Evolutionary conservation across 805 yeast genomes (phyloP).

Genomic region (Lachancea meyersii): DNA sequence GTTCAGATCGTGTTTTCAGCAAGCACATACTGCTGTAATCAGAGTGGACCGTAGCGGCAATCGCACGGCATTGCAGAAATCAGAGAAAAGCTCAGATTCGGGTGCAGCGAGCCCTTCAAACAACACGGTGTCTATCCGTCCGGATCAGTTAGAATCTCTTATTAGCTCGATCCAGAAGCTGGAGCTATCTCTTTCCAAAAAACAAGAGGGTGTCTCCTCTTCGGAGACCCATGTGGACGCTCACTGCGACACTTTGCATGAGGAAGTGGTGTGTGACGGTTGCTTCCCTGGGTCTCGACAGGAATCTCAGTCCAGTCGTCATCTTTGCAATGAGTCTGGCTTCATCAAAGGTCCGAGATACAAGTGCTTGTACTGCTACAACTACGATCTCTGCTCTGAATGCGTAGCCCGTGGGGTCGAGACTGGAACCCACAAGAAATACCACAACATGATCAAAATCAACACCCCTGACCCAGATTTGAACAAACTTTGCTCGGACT

Average conservation of each 20-base stretch:
- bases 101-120: background rate
- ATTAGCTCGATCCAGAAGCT: conserved; percentile 15
- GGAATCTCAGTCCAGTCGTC: background rate
- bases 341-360: conserved; percentile 38
- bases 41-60: background rate
- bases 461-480: conserved; percentile 13
- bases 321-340: conserved; percentile 5
- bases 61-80: background rate
- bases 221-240: background rate
- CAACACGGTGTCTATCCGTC: conserved; percentile 10
- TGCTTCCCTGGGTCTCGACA: conserved; percentile 16
- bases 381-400: conserved; percentile 43
- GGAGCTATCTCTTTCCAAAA: conserved; percentile 12
- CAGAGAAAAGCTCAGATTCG: no score
- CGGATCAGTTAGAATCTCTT: conserved; percentile 16
- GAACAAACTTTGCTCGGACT: conserved; percentile 5
- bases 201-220: background rate
- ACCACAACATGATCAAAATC: conserved; percentile 19
- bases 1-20: conserved; percentile 4
- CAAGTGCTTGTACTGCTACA: conserved; percentile 43
- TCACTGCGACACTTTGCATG: conserved; percentile 12
- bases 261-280: conserved; percentile 24
- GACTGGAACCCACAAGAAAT: conserved; percentile 15
- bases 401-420: conserved; percentile 26
- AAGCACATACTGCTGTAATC: conserved; percentile 2